Base-by-base conservation (phyloP, 768 basidiomycete species). In the Grammothele lineata region DNA sequence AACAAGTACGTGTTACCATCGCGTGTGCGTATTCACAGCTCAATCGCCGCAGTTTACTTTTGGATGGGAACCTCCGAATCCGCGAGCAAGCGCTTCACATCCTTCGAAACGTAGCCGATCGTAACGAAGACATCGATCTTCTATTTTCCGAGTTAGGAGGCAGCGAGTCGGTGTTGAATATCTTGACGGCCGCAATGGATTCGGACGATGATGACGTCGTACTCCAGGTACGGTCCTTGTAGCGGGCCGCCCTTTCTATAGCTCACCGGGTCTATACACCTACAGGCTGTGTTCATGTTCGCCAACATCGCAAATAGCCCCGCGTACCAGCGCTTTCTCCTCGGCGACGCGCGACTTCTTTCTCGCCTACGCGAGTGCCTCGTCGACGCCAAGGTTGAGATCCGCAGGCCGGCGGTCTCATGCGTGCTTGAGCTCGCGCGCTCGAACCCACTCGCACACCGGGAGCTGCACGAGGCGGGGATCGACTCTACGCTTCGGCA, bases 61-160 rank as follows among this genome's bases (percentile, higher is more conserved):
- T 69, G 4, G 79, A 87, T 48, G 41, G 72, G 0, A 77, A 84
- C 44, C 55, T 63, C 1, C 74, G 70, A 6, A 65, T 87, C 2
- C 80, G 81, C 57, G 89, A 91, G 57, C 89, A 92, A 58, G 83
- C 80, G 0, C 73, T 85, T 54, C 77, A 76, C 47, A 72, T 88
- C 21, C 54, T 86, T 11, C 74, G 80, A 6, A 88, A 92, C 58
- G 62, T 90, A 3, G 76, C 84, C 0, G 81, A 83, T 46, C 70
- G 78, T 50, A 78, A 82, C 48, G 72, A 76, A 4, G 83, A 85
- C n/a, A 74, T 86, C 12, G 70, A 75, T 15, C 66, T 86, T 51
- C 65, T 87, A 15, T 79, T 84, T 49, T 59, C 65, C 14, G 77
- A 77, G 22, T 61, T 90, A 11, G 75, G 76, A 0, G 42, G 47